Conservation (phyloP, 2,329 filamentous ascomycete species). For the Xylariaceae sp. region DNA sequence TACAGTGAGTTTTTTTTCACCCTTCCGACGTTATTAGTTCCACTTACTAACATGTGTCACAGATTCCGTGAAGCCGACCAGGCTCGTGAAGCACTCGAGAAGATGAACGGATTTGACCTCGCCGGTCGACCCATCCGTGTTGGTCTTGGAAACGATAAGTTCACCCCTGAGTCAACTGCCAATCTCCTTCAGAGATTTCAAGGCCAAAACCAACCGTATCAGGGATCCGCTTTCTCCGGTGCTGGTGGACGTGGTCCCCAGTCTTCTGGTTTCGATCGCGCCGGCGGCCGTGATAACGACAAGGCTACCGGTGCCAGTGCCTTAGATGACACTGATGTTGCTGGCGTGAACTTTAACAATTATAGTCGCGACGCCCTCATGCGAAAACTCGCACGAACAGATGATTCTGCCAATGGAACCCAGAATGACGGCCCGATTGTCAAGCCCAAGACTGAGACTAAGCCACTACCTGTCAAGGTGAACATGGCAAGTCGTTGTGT, state of each 20-base stretch:
- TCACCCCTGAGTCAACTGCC: conserved; percentile 94
- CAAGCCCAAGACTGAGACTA: conserved; percentile 76
- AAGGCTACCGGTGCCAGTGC: conserved; percentile 91
- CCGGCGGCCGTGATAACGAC: conserved; percentile 82
- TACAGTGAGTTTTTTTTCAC: conserved; percentile 69
- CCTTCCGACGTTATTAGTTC: background rate
- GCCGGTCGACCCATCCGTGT: conserved; percentile 96
- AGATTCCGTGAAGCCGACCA: conserved; percentile 89
- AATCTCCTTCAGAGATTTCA: conserved; percentile 90
- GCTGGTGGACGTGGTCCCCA: conserved; percentile 83
- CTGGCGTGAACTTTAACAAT: conserved; percentile 98
- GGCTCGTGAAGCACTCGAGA: conserved; percentile 91
- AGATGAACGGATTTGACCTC: conserved; percentile 99
- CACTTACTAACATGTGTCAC: conserved; percentile 34
- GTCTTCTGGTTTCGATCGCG: conserved; percentile 85
- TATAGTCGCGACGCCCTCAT: conserved; percentile 98
- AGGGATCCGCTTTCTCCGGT: conserved; percentile 89
- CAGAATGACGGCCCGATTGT: conserved; percentile 69
- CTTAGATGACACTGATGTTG: conserved; percentile 95
- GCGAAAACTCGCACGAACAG: conserved; percentile 95
- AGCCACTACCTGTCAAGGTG: conserved; percentile 78
- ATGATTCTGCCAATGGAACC: conserved; percentile 67
- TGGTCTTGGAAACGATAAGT: conserved; percentile 99
- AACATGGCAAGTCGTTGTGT: conserved; percentile 93
- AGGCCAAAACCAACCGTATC: conserved; percentile 73